phyloP scores from a whole-genome alignment of 257 asterid species.

The Solanum pinnatisectum region DNA sequence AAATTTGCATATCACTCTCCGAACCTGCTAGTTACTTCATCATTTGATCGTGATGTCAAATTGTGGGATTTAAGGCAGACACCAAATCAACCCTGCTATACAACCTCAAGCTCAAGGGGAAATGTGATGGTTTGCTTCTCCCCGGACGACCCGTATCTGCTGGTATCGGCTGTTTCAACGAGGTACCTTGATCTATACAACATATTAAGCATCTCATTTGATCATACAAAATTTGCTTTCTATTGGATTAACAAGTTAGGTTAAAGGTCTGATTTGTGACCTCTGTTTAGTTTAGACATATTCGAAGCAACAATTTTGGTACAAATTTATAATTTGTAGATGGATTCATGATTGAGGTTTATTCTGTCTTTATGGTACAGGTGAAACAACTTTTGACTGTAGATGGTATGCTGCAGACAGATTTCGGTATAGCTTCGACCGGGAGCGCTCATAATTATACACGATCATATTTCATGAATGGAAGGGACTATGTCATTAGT shows the following conservation, averaged over 20 bases:
- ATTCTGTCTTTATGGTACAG: conserved; percentile 11
- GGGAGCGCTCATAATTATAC: conserved; percentile 75
- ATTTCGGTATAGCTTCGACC: conserved; percentile 52
- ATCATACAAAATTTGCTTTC: background rate
- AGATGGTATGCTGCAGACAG: conserved; percentile 57
- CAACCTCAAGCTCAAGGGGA: conserved; percentile 59
- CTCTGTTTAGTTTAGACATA: background rate
- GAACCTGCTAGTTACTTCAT: conserved; percentile 56
- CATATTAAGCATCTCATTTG: background rate
- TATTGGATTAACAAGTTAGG: background rate
- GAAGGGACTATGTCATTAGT: conserved; percentile 64
- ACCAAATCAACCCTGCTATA: conserved; percentile 47
- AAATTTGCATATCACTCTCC: conserved; percentile 72
- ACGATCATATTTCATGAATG: conserved; percentile 81
- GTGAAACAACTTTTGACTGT: conserved; percentile 66
- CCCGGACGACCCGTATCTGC: conserved; percentile 68
- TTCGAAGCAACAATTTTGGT: background rate
- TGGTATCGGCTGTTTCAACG: conserved; percentile 80
- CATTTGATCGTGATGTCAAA: conserved; percentile 69
- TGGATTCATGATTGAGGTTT: background rate
- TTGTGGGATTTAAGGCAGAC: conserved; percentile 82
- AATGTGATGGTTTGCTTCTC: conserved; percentile 88
- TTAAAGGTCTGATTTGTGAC: background rate
- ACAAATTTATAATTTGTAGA: background rate
- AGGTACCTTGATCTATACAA: conserved; percentile 26